Conservation (phyloP, 345 rosid species). For the Gossypium herbaceum region DNA sequence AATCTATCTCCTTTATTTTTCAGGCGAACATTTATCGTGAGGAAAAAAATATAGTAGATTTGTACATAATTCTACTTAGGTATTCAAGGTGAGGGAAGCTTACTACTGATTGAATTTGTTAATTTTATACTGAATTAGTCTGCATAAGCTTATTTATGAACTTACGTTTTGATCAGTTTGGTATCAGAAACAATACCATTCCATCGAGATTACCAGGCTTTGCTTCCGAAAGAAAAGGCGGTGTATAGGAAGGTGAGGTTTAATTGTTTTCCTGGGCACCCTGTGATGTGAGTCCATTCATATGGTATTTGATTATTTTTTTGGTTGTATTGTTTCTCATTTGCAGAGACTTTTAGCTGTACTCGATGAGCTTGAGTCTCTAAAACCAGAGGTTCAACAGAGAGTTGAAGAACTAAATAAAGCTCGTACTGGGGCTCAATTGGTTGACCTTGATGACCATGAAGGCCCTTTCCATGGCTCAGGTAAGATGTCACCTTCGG, state of each 20-base stretch:
- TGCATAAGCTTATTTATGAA: slow-evolving; percentile 16
- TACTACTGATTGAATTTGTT: background rate
- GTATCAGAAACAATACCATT: slow-evolving; percentile 89
- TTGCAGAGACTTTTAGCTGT: slow-evolving; percentile 64
- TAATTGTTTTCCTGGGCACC: slow-evolving; percentile 8
- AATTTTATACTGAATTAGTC: background rate
- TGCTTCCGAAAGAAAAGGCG: slow-evolving; percentile 51
- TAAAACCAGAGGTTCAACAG: slow-evolving; percentile 66
- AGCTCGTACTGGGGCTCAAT: slow-evolving; percentile 26
- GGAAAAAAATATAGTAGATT: slow-evolving; percentile 84
- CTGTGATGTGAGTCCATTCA: background rate
- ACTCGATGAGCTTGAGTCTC: slow-evolving; percentile 69
- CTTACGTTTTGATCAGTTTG: slow-evolving; percentile 46
- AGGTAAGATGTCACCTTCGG: slow-evolving; percentile 32
- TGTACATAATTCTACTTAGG: slow-evolving; percentile 85
- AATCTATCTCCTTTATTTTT: background rate
- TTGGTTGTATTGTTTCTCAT: slow-evolving; percentile 16
- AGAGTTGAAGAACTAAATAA: slow-evolving; percentile 49
- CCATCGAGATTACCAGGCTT: slow-evolving; percentile 74
- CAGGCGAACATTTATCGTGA: slow-evolving; percentile 79
- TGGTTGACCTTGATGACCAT: slow-evolving; percentile 33
- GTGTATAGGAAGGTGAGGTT: slow-evolving; percentile 63
- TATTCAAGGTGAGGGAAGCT: slow-evolving; percentile 61
- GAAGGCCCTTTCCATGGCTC: slow-evolving; percentile 29
- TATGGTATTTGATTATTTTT: background rate